Evolutionary conservation across 176 grass and related monocot genomes (phyloP).

Genomic region (Musa schizocarpa): DNA sequence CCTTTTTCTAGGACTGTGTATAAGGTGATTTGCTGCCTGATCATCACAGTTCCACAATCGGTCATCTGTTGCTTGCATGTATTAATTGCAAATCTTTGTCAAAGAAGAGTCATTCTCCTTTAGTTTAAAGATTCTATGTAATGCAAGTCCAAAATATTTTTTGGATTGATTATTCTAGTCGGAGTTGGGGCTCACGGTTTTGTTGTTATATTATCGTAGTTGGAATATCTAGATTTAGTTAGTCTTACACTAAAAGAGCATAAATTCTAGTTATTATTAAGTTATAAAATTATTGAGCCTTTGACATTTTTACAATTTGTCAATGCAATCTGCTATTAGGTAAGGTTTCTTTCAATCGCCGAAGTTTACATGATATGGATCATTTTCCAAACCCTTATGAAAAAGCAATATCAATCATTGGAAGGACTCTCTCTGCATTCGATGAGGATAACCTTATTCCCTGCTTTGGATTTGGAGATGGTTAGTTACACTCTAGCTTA

Average conservation of each 20-base stretch:
- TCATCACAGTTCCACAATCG: too few relatives aligned
- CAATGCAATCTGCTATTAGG: conserved; percentile 4
- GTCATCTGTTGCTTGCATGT: not conserved
- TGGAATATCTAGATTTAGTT: not conserved
- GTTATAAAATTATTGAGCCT: not conserved
- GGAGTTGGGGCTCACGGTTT: too few relatives aligned
- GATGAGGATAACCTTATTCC: conserved; percentile 47
- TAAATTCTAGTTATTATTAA: not conserved
- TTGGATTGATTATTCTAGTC: too few relatives aligned
- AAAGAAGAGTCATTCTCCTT: not conserved
- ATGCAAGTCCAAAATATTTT: too few relatives aligned
- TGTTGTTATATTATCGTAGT: not conserved
- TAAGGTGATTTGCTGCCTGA: not conserved
- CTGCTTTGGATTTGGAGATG: conserved; percentile 49
- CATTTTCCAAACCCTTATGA: conserved; percentile 34
- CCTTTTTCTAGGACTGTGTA: not conserved
- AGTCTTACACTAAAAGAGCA: not conserved
- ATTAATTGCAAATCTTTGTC: not conserved
- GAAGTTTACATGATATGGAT: conserved; percentile 32
- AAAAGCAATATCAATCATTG: conserved; percentile 32
- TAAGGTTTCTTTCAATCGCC: conserved; percentile 28
- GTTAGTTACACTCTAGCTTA: conserved; percentile 1
- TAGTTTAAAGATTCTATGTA: not conserved
- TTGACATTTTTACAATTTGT: not conserved
- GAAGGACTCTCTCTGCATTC: conserved; percentile 13